Evolutionary conservation across 2,329 filamentous ascomycete genomes (phyloP), one percentile per base, ranked within the genome.

Genomic region (Pseudogymnoascus sp.): DNA sequence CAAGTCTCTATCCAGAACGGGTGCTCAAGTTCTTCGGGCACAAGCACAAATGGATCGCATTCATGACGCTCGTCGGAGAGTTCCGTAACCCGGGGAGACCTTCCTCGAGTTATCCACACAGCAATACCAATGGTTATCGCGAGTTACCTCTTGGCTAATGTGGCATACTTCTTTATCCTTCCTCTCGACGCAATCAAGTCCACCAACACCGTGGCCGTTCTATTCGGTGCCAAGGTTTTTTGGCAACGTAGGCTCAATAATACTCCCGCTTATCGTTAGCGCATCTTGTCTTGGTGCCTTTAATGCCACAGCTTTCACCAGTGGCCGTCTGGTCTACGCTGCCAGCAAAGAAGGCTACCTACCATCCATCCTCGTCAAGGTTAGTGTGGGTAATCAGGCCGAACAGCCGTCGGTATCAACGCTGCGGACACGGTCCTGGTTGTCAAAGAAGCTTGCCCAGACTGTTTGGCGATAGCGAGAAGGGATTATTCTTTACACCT

Each of bases 271-370:
- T 28, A 87, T 96, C 60, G 95, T 99, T 53, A 89, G 89, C 61
- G 91, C 90, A 38, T 96, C 90, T 61, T 99, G 95, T 76, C 93
- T 99, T 69, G 95, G 95, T 66, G 91, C 95, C 0, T 83, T 99
- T 62, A 99, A 97, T 77, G 93, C 93, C 14, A 92, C 91, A 0
- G 92, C 91, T 0, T 99, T 99, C 73, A 99, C 95, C 18, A 91
- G 89, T 65, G 92, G 92, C 64, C 89, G 95, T 7, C 84, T 99
- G 0, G 89, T 97, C 68, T 99, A 97, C 77, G 92, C 88, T 10
- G 95, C 95, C 2, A 93, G 92, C 31, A 96, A 96, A 73, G 95
- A 99, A 78, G 93, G 93, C 44, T 97, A 96, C 73, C 84, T 99
- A 14, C 95, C 95, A 0, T 79, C 82, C 0, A 69, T 96, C 5